Evolutionary conservation across 2,329 filamentous ascomycete genomes (phyloP), one percentile per base, ranked within the genome.

Genomic region (Emmonsiellopsis sp.): DNA sequence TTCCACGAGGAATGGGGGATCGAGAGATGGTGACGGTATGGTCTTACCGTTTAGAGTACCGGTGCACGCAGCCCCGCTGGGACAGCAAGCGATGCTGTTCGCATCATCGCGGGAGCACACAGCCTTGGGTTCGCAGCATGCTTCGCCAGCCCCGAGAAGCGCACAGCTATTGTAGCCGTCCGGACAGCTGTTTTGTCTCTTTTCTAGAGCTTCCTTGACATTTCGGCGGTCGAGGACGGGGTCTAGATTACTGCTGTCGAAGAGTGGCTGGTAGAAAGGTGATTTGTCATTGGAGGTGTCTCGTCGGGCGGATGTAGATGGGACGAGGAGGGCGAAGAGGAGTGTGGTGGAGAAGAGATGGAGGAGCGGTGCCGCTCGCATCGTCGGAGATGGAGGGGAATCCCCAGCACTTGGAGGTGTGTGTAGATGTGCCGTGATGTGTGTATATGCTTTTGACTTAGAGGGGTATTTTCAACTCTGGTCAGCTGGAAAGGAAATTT

Each of bases 21-120:
- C n/a, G 40, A 14, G 13, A 7, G 17, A 42, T 14, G 17, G 13
- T 14, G 5, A 6, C 8, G 40, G 17, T 14, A 42, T 47, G 3
- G 33, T 11, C 44, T 54, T 60, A 34, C 60, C 66, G 0, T 71
- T 66, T 8, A 83, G 71, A 7, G 71, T 75, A 2, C 82, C 82
- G 0, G 81, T 83, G 61, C 82, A 85, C 32, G 70, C 75, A 11
- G 77, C 77, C 49, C 77, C 75, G 31, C 68, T 72, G 0, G 80
- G 80, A 67, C 82, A 85, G 71, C 82, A 85, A 27, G 81, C 82
- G 52, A 84, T 76, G 56, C 82, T 73, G 52, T 80, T 74, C 39
- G 74, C 77, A 42, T 68, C 66, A 65, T 85, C 82, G 49, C 74
- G 72, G 42, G 77, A 74, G 68, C 82, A 85, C 53, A 74, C 71